Evolutionary conservation across 768 basidiomycete genomes (phyloP), one percentile per base, ranked within the genome.

Genomic region (Daedaleopsis sinensis): DNA sequence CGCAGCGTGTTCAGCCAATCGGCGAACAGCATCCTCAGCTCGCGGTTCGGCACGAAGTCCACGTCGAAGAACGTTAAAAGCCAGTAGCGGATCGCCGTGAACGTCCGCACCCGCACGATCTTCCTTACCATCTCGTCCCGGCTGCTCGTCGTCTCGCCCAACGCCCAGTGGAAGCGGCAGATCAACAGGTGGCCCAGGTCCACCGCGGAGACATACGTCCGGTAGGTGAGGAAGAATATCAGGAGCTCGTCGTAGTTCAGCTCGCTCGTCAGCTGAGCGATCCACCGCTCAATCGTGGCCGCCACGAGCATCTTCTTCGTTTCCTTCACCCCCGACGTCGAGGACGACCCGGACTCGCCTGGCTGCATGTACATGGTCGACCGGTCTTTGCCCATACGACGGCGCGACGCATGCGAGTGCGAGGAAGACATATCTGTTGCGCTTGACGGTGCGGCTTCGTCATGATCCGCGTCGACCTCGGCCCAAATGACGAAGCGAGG

Each of bases 401-500:
- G 62, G 1, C 58, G 55, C 5, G 43, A 24, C 1, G 54, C 15
- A 23, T 55, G 54, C 43, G 64, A 39, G 71, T 61, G 37, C 63
- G 72, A 11, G 73, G 62, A 59, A 3, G 58, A 64, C 42, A 57
- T 18, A 39, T 64, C 62, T 1, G 57, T 63, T 18, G 58, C 58
- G 54, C 55, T 64, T 23, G 62, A 55, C 16, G 58, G 50, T 15
- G 47, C 44, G 47, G 71, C 27, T 16, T 64, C 58, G 24, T 64
- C 51, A 37, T 64, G 73, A 5, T 72, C 73, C 5, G 71, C 59
- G 23, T 76, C 67, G 15, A 80, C 75, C 66, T 87, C 85, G 27
- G 92, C 94, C 94, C 94, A 97, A 9, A 96, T 87, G 39, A 94
- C 92, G 70, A 96, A 96, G 0, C 94, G 84, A 16, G 94, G 93